These are phyloP conservation scores for Astraeus odoratus DNA, from an alignment of 768 basidiomycete species.

Conservation along the genomic window DNA sequence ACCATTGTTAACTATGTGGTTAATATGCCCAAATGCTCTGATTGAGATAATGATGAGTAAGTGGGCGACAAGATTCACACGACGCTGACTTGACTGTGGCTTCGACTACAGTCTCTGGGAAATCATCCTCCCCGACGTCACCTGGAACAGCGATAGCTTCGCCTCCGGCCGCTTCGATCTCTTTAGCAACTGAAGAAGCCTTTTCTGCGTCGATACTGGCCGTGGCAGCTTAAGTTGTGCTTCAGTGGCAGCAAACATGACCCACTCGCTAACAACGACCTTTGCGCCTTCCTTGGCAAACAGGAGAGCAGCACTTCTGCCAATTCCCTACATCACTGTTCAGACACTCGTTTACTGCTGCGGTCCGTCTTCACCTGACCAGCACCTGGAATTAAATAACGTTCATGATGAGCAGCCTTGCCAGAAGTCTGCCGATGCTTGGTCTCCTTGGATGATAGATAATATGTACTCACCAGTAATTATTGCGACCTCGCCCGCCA, in stretches of 20 bases:
- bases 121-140: constrained; percentile 78
- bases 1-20: constrained; percentile 84
- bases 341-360: not conserved
- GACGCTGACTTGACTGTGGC: constrained; percentile 65
- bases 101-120: constrained; percentile 70
- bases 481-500: constrained; percentile 76
- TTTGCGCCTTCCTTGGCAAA: constrained; percentile 85
- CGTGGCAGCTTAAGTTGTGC: constrained; percentile 1
- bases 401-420: constrained; percentile 1
- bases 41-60: not conserved
- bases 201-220: constrained; percentile 66
- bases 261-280: constrained; percentile 78
- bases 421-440: not conserved
- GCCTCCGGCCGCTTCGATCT: constrained; percentile 69
- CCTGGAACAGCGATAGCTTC: constrained; percentile 70
- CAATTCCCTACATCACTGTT: constrained; percentile 55
- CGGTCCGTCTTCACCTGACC: constrained; percentile 48
- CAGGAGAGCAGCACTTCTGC: constrained; percentile 62
- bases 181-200: constrained; percentile 56
- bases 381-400: constrained; percentile 42
- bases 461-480: constrained; percentile 57
- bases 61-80: not conserved
- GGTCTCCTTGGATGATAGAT: too few relatives aligned
- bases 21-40: constrained; percentile 77
- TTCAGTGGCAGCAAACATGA: not conserved